Percentiles rank a stretch among this genome's conserved stretches.
Conservation (phyloP, 495 filamentous ascomycete species). For the Bryoglossum gracile region DNA sequence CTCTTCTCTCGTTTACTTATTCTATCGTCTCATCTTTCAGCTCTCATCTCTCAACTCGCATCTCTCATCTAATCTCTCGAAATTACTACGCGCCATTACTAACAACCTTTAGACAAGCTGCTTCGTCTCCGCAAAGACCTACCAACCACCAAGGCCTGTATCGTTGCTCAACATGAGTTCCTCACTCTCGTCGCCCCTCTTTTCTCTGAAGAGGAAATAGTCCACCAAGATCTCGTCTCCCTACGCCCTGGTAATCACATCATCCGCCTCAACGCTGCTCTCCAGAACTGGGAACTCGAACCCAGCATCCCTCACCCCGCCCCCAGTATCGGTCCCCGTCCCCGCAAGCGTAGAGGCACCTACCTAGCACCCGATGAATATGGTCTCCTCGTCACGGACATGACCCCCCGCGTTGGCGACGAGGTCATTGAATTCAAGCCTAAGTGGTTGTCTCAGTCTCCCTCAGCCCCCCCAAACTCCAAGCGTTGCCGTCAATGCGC, state of each 20-base stretch:
- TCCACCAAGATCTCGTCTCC: conserved; percentile 24
- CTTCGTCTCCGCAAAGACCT: conserved; percentile 23
- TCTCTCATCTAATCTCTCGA: background rate
- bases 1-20: no score
- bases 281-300: conserved; percentile 34
- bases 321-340: conserved; percentile 18
- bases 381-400: conserved; percentile 73
- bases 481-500: conserved; percentile 84
- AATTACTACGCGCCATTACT: background rate
- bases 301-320: conserved; percentile 11
- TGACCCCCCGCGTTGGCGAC: conserved; percentile 46
- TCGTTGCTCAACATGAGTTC: conserved; percentile 12
- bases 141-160: conserved; percentile 18
- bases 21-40: background rate
- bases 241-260: conserved; percentile 19
- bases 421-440: conserved; percentile 72
- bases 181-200: conserved; percentile 12
- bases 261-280: conserved; percentile 41
- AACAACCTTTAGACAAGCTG: conserved; percentile 18
- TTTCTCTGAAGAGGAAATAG: conserved; percentile 13
- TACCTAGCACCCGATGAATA: conserved; percentile 54
- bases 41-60: background rate
- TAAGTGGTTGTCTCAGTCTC: conserved; percentile 87
- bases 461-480: conserved; percentile 57
- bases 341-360: conserved; percentile 44